Base-by-base conservation (phyloP, 305 asterid genomes). In the Plantago coronopus region DNA sequence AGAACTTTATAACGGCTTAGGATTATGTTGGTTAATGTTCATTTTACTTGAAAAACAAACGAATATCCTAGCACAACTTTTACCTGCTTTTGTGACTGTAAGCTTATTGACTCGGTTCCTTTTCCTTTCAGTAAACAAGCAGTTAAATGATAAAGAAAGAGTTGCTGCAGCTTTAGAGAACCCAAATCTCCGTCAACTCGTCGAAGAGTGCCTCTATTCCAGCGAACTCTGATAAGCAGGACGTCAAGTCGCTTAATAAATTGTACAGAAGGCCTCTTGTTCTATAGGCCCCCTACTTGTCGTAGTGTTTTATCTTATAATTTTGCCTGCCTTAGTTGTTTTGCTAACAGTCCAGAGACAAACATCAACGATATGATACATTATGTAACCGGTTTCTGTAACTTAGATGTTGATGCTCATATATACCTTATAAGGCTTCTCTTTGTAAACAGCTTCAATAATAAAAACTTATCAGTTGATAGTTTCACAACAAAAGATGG, bases 151-250 rank as follows among this genome's bases (percentile, higher is more conserved):
- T 62, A 90, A 87, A 78, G 97, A 90, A 72, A 82, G 97, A 67
- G 85, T 87, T 55, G 96, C 95, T 66, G 96, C 97, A 31, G 97
- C 96, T 5, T 64, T 85, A 72, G 96, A 90, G 83, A 90, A 77
- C 69, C 97, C 97, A 7, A 83, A 90, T 73, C 89, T 90, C 67
- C 93, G 95, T 71, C 91, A 87, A 63, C 96, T 90, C 23, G 97
- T 90, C 2, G 84, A 85, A 22, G 96, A 83, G 69, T 90, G 97
- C 65, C 85, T 90, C 21, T 85, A 76, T 70, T 85, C 97, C 13
- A 80, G 79, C 61, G 97, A 90, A 74, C 90, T 90, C 37, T 88
- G 80, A 84, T 57, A 16, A 25, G 67, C 58, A 45, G 48, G 62
- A 12, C 20, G 58, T 50, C 56, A 54, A 47, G 63, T 16, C 23